Evolutionary conservation across 2,329 filamentous ascomycete species (phyloP).

Genomic region (Phyllosticta citribraziliensis): DNA sequence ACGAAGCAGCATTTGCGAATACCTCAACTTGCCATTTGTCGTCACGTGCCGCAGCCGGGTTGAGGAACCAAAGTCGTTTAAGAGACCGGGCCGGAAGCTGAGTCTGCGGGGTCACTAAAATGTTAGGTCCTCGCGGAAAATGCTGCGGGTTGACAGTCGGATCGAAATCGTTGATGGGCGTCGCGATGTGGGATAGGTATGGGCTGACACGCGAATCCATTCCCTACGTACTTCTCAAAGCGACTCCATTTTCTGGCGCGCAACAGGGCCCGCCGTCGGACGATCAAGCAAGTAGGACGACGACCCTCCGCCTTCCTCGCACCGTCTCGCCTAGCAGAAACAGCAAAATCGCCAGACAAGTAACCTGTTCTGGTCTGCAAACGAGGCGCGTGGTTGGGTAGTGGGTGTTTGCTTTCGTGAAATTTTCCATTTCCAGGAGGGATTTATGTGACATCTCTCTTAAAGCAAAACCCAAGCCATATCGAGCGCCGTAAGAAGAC

Average conservation of each 20-base stretch:
- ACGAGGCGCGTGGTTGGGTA: too few species aligned
- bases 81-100: too few species aligned
- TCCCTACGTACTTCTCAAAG: not conserved
- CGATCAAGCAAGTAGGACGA: not conserved
- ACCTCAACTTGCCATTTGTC: too few species aligned
- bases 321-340: not conserved
- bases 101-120: too few species aligned
- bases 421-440: conserved; percentile 1
- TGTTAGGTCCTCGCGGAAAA: too few species aligned
- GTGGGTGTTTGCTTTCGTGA: conserved; percentile 9
- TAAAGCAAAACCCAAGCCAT: conserved; percentile 8
- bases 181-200: too few species aligned
- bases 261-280: not conserved
- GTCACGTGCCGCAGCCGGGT: too few species aligned
- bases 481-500: conserved; percentile 13
- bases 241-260: not conserved
- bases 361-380: too few species aligned
- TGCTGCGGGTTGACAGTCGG: too few species aligned
- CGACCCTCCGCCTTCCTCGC: not conserved
- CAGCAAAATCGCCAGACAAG: too few species aligned
- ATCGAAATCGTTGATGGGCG: not conserved
- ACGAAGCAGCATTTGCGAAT: too few species aligned
- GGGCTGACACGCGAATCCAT: not conserved
- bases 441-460: conserved; percentile 10
- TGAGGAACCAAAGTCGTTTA: too few species aligned